Conservation (phyloP, 2,329 filamentous ascomycete species). For the Cladophialophora yegresii region DNA sequence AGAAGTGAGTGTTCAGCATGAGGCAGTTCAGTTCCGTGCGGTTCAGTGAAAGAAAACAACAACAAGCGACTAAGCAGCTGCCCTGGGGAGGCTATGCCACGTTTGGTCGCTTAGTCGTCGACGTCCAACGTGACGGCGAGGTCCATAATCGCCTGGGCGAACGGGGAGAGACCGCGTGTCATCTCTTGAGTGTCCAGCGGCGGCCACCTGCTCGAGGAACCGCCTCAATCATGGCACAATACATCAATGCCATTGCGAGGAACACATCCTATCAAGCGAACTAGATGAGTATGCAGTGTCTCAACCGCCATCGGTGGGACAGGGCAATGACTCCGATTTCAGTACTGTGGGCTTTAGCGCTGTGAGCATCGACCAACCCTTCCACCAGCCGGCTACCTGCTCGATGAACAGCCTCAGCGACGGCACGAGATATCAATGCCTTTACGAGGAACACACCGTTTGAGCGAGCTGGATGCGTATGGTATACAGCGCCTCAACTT, state of each 20-base stretch:
- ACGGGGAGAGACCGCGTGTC: too few relatives aligned
- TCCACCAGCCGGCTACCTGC: not conserved
- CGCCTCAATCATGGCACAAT: too few relatives aligned
- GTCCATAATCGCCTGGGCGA: not conserved
- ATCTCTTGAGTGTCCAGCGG: not conserved
- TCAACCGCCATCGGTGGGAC: not conserved
- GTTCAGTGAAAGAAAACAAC: not conserved
- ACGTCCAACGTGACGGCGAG: not conserved
- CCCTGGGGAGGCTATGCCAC: not conserved
- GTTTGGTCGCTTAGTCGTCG: constrained; percentile 1
- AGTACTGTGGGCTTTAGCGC: too few relatives aligned
- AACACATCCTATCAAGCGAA: not conserved
- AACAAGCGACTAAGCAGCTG: not conserved
- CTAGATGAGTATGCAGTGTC: not conserved
- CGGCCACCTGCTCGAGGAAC: not conserved
- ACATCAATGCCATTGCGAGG: too few relatives aligned
- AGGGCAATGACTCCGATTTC: not conserved
- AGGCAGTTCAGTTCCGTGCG: not conserved
- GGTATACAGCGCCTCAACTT: not conserved
- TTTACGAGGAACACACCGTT: not conserved
- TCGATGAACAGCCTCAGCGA: not conserved
- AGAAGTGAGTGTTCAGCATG: not conserved
- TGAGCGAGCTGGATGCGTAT: not conserved
- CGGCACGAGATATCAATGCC: not conserved
- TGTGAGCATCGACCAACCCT: not conserved